A percentile compares a stretch with the other conserved stretches of the same genome.
Conservation (phyloP, 805 yeast genomes). For the Ogataea henricii region DNA sequence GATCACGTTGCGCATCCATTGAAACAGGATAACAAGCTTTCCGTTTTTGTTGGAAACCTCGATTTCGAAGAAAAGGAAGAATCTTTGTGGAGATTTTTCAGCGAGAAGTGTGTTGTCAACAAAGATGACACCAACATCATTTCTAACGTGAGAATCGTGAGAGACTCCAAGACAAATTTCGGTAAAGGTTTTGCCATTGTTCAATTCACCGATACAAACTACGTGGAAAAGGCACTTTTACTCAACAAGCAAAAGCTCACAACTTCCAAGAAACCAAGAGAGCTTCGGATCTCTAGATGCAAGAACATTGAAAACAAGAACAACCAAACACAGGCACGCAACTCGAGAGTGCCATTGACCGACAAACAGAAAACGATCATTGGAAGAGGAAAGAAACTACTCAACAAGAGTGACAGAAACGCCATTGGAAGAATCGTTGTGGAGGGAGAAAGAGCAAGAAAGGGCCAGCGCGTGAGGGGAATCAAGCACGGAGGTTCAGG, state of each 20-base stretch:
- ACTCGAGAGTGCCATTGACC: conserved; percentile 27
- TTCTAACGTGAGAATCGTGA: conserved; percentile 84
- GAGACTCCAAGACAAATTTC: conserved; percentile 90
- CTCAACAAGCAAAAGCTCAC: conserved; percentile 66
- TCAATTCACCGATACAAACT: conserved; percentile 73
- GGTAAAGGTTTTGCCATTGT: conserved; percentile 98
- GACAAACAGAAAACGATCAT: conserved; percentile 73
- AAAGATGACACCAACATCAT: conserved; percentile 54
- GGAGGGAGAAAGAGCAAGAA: conserved; percentile 80
- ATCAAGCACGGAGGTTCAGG: conserved; percentile 54
- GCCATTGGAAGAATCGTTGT: conserved; percentile 58
- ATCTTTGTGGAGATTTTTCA: conserved; percentile 80
- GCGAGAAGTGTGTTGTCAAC: conserved; percentile 37
- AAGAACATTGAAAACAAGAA: conserved; percentile 41
- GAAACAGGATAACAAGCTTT: conserved; percentile 77
- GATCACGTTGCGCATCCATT: conserved; percentile 94
- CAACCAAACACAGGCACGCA: conserved; percentile 14
- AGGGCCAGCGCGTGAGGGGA: conserved; percentile 63
- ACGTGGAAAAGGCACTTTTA: conserved; percentile 80
- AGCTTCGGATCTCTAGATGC: conserved; percentile 76
- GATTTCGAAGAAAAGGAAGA: conserved; percentile 94
- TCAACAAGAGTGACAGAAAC: conserved; percentile 80
- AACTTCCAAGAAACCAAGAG: conserved; percentile 47
- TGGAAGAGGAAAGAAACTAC: conserved; percentile 75
- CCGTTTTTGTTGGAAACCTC: conserved; percentile 90